These are phyloP conservation scores for Aphanocladium album DNA, from an alignment of 2,329 filamentous ascomycete species.

Conservation along the genomic window DNA sequence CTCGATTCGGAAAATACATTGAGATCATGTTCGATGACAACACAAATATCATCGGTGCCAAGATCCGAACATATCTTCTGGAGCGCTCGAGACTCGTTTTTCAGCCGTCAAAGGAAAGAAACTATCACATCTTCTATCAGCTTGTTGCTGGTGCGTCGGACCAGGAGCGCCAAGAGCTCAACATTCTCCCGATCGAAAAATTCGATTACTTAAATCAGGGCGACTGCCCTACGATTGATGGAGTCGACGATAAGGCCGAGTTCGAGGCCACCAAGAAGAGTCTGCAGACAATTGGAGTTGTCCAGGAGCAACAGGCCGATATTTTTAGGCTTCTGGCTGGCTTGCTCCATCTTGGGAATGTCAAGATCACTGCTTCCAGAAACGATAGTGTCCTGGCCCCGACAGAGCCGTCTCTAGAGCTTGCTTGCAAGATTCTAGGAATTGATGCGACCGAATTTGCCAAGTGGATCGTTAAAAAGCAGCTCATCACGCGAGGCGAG, in stretches of 20 bases:
- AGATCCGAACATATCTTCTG: slow-evolving; percentile 91
- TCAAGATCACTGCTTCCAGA: slow-evolving; percentile 88
- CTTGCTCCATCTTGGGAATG: slow-evolving; percentile 88
- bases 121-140: slow-evolving; percentile 99
- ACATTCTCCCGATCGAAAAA: slow-evolving; percentile 76
- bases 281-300: slow-evolving; percentile 80
- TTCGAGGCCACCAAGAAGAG: slow-evolving; percentile 85
- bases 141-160: slow-evolving; percentile 89
- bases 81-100: slow-evolving; percentile 96
- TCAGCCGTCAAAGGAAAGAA: slow-evolving; percentile 93
- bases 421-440: slow-evolving; percentile 78
- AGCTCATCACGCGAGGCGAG: slow-evolving; percentile 90
- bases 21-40: slow-evolving; percentile 98
- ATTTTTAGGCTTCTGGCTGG: slow-evolving; percentile 91
- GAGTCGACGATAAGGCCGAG: slow-evolving; percentile 92
- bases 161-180: slow-evolving; percentile 72
- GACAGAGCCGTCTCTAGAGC: slow-evolving; percentile 74
- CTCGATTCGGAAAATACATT: slow-evolving; percentile 98
- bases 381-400: slow-evolving; percentile 80
- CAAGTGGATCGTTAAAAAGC: slow-evolving; percentile 99
- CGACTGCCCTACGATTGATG: slow-evolving; percentile 82
- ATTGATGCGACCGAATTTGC: slow-evolving; percentile 83
- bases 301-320: slow-evolving; percentile 65
- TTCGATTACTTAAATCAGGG: slow-evolving; percentile 97
- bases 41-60: slow-evolving; percentile 95